Evolutionary conservation across 768 basidiomycete genomes (phyloP), one percentile per base, ranked within the genome.

Genomic region (Suillus subaureus): DNA sequence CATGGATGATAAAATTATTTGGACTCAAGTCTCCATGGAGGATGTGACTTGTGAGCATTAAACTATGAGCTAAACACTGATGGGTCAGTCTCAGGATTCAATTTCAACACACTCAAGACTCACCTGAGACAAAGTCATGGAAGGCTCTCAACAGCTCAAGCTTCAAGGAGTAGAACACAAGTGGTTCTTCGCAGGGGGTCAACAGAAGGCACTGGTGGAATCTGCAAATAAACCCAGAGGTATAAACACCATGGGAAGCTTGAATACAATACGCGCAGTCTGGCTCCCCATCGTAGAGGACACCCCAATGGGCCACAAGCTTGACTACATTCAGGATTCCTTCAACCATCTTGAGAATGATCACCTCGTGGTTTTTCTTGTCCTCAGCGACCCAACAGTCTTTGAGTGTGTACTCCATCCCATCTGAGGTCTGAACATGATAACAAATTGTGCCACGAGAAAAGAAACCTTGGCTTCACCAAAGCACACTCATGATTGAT

Each of bases 401-500:
- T 40, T 61, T 61, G 37, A 61, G 60, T 18, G 43, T 13, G 21
- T n/a, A 40, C 28, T 61, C 60, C 18, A 1, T 2, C 39, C 26
- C 37, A 43, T 5, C 12, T 7, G 6, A 35, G 33, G 56, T 35
- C 39, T 43, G 60, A 21, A 61, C 4, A 12, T 11, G n/a, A 40
- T 61, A 61, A 9, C 60, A 43, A 23, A 61, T 2, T 0, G 60
- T 61, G 7, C 60, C 60, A 5, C 6, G 40, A 39, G 39, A 39
- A 61, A 61, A 28, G 7, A 61, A 61, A 33, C 60, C 60, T 28
- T 61, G 33, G 56, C 56, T 58, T 40, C 12, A 6, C 56, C 56
- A 58, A n/a, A 58, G 60, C 31, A 35, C 21, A 0, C 13, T 31
- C 13, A 61, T 35, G 43, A 58, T 58, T 1, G 21, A 61, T 43